Evolutionary conservation across 1,284 basidiomycete genomes (phyloP).

Genomic region (Ustilago nuda): DNA sequence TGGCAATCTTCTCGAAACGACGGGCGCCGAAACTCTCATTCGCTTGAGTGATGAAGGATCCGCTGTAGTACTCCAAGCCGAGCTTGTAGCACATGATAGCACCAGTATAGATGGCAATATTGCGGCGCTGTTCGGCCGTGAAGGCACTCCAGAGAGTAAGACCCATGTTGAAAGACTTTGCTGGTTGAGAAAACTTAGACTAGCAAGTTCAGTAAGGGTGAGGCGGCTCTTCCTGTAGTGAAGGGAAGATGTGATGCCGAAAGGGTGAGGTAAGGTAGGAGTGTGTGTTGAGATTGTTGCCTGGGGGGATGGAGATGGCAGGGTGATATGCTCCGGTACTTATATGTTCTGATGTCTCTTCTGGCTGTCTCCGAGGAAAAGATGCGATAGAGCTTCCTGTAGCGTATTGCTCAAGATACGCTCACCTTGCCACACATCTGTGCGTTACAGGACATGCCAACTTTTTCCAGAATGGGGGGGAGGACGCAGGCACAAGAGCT

Average conservation of each 20-base stretch:
- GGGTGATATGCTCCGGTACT: neutral
- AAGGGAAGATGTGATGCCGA: neutral
- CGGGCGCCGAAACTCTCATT: slow-evolving; percentile 61
- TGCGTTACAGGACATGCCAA: too few species aligned
- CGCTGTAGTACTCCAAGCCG: slow-evolving; percentile 54
- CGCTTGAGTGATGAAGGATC: slow-evolving; percentile 64
- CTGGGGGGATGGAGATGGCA: neutral
- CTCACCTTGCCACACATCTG: neutral
- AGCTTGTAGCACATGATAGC: slow-evolving; percentile 65
- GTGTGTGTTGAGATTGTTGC: neutral
- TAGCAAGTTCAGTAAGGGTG: neutral
- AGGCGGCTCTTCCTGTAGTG: neutral
- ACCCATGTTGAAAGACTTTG: slow-evolving; percentile 21
- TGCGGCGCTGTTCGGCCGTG: slow-evolving; percentile 55
- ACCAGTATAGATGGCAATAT: slow-evolving; percentile 59
- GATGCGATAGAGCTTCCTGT: neutral
- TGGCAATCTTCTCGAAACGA: slow-evolving; percentile 63
- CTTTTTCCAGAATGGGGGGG: too few species aligned
- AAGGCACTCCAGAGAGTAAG: slow-evolving; percentile 40
- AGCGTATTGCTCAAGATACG: neutral
- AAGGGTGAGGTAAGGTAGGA: neutral
- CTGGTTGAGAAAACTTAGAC: neutral
- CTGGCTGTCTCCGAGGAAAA: neutral
- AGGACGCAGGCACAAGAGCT: neutral
- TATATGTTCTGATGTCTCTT: neutral